Percentiles rank a stretch among this genome's conserved stretches.
Evolutionary conservation across 805 yeast species (phyloP).

Genomic region (Metschnikowia cubensis): DNA sequence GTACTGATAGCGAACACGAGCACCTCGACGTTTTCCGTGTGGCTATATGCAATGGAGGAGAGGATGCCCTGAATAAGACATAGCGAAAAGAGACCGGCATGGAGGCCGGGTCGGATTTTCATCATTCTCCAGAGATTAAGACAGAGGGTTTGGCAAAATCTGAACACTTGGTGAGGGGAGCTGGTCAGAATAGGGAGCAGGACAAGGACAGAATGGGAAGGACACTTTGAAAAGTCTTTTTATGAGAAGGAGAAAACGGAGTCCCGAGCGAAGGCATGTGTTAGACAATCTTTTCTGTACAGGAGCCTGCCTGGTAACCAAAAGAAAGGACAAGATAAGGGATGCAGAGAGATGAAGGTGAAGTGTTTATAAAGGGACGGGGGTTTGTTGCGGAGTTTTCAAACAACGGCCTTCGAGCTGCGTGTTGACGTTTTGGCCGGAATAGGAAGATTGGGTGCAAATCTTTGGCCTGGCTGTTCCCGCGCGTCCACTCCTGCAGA

Average conservation of each 20-base stretch:
- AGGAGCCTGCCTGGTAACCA: slow-evolving; percentile 1
- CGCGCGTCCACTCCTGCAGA: slow-evolving; percentile 6
- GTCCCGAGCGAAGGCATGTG: no score
- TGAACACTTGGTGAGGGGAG: neutral
- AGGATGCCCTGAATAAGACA: slow-evolving; percentile 12
- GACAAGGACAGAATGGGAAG: neutral
- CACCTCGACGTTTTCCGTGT: neutral
- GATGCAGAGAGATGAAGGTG: slow-evolving; percentile 6
- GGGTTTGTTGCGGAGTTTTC: neutral
- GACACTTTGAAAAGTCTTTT: no score
- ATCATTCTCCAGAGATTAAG: neutral
- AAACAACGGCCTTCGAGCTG: neutral
- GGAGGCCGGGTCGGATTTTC: slow-evolving; percentile 3
- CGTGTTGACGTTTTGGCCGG: slow-evolving; percentile 10
- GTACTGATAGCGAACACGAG: neutral
- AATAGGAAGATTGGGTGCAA: slow-evolving; percentile 16
- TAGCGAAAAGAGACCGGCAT: slow-evolving; percentile 9
- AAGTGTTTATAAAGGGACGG: slow-evolving; percentile 3
- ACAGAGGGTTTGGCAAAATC: neutral
- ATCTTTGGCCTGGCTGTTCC: slow-evolving; percentile 7
- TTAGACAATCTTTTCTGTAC: neutral
- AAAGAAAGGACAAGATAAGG: neutral
- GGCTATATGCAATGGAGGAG: slow-evolving; percentile 7
- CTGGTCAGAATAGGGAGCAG: neutral
- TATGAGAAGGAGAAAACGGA: no score